phyloP scores from a whole-genome alignment of 768 basidiomycete species.

The Collybia sordida region DNA sequence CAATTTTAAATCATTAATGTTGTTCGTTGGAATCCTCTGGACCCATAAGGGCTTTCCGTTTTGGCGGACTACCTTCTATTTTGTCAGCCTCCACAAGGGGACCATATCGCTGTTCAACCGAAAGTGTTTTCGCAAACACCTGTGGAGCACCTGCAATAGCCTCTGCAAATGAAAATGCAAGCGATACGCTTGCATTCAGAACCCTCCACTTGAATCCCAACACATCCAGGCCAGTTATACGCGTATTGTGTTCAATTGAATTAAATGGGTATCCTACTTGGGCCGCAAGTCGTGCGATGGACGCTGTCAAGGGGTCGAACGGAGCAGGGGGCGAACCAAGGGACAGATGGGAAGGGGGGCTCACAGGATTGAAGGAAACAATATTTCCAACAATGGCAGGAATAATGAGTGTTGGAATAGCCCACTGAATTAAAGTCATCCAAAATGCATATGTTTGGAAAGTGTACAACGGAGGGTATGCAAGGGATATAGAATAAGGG shows the following conservation, averaged over 20 bases:
- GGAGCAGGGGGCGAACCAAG: slow-evolving; percentile 23
- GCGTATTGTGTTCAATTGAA: not conserved
- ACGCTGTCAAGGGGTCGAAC: slow-evolving; percentile 63
- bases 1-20: slow-evolving; percentile 11
- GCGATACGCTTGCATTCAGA: slow-evolving; percentile 50
- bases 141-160: slow-evolving; percentile 51
- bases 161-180: slow-evolving; percentile 71
- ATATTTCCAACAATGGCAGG: slow-evolving; percentile 56
- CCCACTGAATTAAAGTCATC: slow-evolving; percentile 60
- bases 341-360: slow-evolving; percentile 5
- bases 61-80: slow-evolving; percentile 1
- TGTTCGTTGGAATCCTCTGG: slow-evolving; percentile 9
- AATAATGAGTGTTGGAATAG: slow-evolving; percentile 57
- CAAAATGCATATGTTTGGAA: slow-evolving; percentile 51
- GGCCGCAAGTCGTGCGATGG: slow-evolving; percentile 62
- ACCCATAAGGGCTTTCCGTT: slow-evolving; percentile 20
- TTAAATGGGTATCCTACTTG: slow-evolving; percentile 57
- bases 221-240: slow-evolving; percentile 42
- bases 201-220: slow-evolving; percentile 57
- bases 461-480: slow-evolving; percentile 47
- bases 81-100: slow-evolving; percentile 7
- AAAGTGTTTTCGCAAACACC: slow-evolving; percentile 26
- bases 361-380: slow-evolving; percentile 59
- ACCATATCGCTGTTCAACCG: slow-evolving; percentile 22
- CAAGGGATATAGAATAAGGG: slow-evolving; percentile 26